phyloP scores from a whole-genome alignment of 1,284 basidiomycete genomes.

The Cutaneotrichosporon spelunceum region DNA sequence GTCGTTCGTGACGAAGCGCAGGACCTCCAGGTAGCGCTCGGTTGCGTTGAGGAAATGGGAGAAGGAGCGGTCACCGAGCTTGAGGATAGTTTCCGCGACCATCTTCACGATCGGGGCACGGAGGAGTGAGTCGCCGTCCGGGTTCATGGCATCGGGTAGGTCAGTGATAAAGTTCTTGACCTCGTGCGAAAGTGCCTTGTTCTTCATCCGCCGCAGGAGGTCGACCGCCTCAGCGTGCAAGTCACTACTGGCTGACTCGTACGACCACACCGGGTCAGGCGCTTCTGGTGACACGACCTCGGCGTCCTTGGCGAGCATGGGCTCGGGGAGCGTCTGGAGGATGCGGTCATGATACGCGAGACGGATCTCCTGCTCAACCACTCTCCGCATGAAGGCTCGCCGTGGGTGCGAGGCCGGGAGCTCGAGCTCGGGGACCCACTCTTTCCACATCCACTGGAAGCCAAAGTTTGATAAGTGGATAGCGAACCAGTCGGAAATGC shows the following conservation, averaged over 20 bases:
- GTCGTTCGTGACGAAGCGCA: constrained; percentile 67
- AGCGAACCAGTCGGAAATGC: constrained; percentile 92
- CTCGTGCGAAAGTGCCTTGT: constrained; percentile 66
- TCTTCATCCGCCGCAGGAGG: constrained; percentile 76
- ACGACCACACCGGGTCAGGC: constrained; percentile 79
- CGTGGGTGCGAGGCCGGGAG: constrained; percentile 75
- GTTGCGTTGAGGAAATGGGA: constrained; percentile 97
- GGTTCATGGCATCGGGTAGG: constrained; percentile 52
- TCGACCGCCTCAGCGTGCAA: constrained; percentile 74
- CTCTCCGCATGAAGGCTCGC: constrained; percentile 79
- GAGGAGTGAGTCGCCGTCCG: constrained; percentile 53
- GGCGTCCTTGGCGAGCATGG: constrained; percentile 59
- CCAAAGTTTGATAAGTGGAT: constrained; percentile 97
- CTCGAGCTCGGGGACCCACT: constrained; percentile 88
- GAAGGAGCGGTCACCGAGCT: constrained; percentile 91
- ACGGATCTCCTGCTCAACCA: constrained; percentile 85
- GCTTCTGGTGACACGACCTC: constrained; percentile 68
- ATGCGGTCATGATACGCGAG: constrained; percentile 93
- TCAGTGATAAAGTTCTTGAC: constrained; percentile 72
- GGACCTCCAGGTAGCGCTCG: constrained; percentile 87
- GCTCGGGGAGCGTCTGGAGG: constrained; percentile 77
- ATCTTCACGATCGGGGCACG: constrained; percentile 71
- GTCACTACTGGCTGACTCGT: constrained; percentile 71
- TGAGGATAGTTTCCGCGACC: constrained; percentile 81
- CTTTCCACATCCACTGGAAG: constrained; percentile 99